These are phyloP conservation scores for Handroanthus guayacan DNA, from an alignment of 257 asterid species.

Conservation along the genomic window DNA sequence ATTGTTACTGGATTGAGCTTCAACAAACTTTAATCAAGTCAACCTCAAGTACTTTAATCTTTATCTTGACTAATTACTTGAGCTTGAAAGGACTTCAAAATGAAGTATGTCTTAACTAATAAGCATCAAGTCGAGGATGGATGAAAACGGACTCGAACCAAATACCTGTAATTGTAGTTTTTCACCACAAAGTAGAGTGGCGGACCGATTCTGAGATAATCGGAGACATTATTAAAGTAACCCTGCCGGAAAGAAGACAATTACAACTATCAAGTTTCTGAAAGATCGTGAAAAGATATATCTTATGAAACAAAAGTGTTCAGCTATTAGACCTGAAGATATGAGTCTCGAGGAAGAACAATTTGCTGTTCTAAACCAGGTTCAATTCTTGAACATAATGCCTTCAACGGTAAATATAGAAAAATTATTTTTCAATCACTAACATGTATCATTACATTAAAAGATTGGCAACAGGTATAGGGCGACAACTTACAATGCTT, in stretches of 20 bases:
- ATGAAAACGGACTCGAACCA: not conserved
- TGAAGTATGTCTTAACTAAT: not conserved
- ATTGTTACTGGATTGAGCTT: too few relatives aligned
- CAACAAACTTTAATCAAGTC: too few relatives aligned
- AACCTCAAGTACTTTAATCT: too few relatives aligned
- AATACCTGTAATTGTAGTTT: conserved; percentile 88
- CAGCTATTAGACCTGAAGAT: conserved; percentile 78
- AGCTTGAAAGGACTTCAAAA: not conserved
- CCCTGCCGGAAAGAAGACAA: conserved; percentile 63
- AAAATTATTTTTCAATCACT: conserved; percentile 11
- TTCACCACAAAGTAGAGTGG: conserved; percentile 94
- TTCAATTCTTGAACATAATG: conserved; percentile 89
- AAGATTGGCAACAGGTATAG: conserved; percentile 14
- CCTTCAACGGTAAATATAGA: conserved; percentile 55
- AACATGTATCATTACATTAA: conserved; percentile 20
- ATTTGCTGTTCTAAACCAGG: conserved; percentile 98
- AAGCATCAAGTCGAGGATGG: not conserved
- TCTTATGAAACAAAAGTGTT: conserved; percentile 30
- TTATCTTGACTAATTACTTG: too few relatives aligned
- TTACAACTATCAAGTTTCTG: conserved; percentile 31
- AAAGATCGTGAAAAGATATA: conserved; percentile 17
- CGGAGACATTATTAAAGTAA: conserved; percentile 77
- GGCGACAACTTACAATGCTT: conserved; percentile 79
- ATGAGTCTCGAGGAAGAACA: conserved; percentile 97
- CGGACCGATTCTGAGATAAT: conserved; percentile 93